Evolutionary conservation across 148 eudicot genomes (phyloP), one percentile per base, ranked within the genome.

Genomic region (Rhododendron kiyosumense): DNA sequence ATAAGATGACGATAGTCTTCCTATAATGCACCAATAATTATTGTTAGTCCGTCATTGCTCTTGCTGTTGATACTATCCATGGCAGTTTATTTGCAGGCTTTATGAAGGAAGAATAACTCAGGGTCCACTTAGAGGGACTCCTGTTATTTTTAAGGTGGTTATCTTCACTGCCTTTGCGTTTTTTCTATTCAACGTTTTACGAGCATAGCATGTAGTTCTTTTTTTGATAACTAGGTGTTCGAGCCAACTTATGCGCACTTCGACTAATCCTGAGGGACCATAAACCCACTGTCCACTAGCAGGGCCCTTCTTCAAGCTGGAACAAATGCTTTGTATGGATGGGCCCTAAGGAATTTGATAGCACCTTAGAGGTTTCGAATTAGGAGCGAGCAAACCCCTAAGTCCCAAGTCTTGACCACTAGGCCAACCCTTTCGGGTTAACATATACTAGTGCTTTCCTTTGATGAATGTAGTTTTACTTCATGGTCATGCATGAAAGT

Each of bases 101-200:
- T 97, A 97, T 87, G 95, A 95, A 86, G 99, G 99, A 87, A 93
- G 96, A 91, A 89, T 97, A 88, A 82, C 93, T 83, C 98, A 93
- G 87, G 99, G 99, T 87, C 93, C 95, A 38, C 88, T 85, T 77
- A 87, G 91, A 89, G 98, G 98, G 81, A 93, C 94, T 86, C 87
- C 96, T 8, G 93, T 97, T 83, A 87, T 93, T 65, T 94, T 95
- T 85, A 97, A 97, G 98, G 99, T 95, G 80, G 76, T 83, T 79
- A 34, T 43, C 43, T 75, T 43, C 77, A 30, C 26, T 28, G 38
- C 45, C 54, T 38, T 65, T 38, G 22, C 34, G 8, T n/a, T 48
- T 32, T 30, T 71, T 73, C 18, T 82, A 9, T 22, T 17, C 18
- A 20, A 20, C 2, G 4, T 71, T 48, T 49, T 28, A 69, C 18